A percentile compares a stretch with the other conserved stretches of the same genome.
phyloP scores from a whole-genome alignment of 495 filamentous ascomycete genomes.

The Aspergillus egyptiacus region DNA sequence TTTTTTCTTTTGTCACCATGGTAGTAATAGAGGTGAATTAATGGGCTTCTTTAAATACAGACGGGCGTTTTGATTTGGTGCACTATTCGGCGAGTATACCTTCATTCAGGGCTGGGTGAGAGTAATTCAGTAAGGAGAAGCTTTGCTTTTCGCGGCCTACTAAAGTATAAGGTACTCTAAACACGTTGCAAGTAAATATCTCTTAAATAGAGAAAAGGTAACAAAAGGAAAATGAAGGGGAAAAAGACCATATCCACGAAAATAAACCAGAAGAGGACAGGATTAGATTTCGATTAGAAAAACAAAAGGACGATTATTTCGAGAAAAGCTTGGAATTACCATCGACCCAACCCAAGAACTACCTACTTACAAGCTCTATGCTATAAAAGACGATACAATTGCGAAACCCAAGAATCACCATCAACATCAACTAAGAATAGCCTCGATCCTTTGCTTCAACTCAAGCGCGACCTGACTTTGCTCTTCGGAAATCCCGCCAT shows the following conservation, averaged over 20 bases:
- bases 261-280: too few relatives aligned
- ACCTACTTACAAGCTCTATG: not conserved
- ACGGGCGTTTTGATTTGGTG: not conserved
- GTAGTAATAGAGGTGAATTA: constrained; percentile 3
- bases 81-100: too few relatives aligned
- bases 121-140: too few relatives aligned
- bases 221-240: too few relatives aligned
- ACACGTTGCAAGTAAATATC: too few relatives aligned
- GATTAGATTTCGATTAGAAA: too few relatives aligned
- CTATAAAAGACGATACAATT: not conserved
- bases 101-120: too few relatives aligned
- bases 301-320: not conserved
- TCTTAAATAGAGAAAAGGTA: too few relatives aligned
- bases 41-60: not conserved
- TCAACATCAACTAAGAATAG: constrained; percentile 27
- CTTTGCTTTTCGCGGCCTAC: too few relatives aligned
- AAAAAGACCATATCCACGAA: too few relatives aligned
- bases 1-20: not conserved
- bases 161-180: too few relatives aligned
- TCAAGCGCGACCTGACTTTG: constrained; percentile 29
- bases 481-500: constrained; percentile 31
- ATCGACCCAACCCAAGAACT: constrained; percentile 1
- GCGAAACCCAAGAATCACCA: not conserved
- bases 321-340: not conserved
- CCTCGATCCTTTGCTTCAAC: constrained; percentile 41